Conservation (phyloP, 306 rosid species). For the Hippophae gyantsensis region DNA sequence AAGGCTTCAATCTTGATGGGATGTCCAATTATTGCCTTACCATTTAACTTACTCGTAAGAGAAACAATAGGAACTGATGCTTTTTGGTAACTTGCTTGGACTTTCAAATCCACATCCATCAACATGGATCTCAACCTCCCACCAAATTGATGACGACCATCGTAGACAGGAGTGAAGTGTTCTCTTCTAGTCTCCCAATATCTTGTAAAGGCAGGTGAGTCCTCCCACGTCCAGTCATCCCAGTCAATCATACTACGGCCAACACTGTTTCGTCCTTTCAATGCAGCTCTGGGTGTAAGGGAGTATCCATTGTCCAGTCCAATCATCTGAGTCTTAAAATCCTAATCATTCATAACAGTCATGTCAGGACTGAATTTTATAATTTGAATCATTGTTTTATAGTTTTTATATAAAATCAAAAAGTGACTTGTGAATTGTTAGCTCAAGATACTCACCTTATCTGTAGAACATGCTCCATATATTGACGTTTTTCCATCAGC, state of each 20-base stretch:
- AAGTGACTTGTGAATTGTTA: constrained; percentile 21
- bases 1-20: constrained; percentile 75
- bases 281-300: constrained; percentile 31
- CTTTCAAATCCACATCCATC: constrained; percentile 78
- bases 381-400: constrained; percentile 2
- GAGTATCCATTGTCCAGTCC: constrained; percentile 52
- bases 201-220: constrained; percentile 47
- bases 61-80: constrained; percentile 89
- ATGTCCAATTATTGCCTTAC: constrained; percentile 84
- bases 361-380: constrained; percentile 34
- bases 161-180: constrained; percentile 30
- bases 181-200: constrained; percentile 52
- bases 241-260: constrained; percentile 41
- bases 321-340: constrained; percentile 25
- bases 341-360: constrained; percentile 23
- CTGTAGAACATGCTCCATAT: constrained; percentile 50
- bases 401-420: constrained; percentile 22
- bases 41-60: constrained; percentile 77
- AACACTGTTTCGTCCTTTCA: constrained; percentile 33
- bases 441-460: constrained; percentile 30
- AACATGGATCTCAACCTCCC: constrained; percentile 50
- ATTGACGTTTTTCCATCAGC: constrained; percentile 31
- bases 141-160: constrained; percentile 33
- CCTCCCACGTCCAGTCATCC: constrained; percentile 68
- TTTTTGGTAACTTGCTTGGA: constrained; percentile 76